Percentiles rank a stretch among this genome's conserved stretches.
phyloP scores from a whole-genome alignment of 2,329 filamentous ascomycete genomes.

The Cadophora luteo-olivacea region DNA sequence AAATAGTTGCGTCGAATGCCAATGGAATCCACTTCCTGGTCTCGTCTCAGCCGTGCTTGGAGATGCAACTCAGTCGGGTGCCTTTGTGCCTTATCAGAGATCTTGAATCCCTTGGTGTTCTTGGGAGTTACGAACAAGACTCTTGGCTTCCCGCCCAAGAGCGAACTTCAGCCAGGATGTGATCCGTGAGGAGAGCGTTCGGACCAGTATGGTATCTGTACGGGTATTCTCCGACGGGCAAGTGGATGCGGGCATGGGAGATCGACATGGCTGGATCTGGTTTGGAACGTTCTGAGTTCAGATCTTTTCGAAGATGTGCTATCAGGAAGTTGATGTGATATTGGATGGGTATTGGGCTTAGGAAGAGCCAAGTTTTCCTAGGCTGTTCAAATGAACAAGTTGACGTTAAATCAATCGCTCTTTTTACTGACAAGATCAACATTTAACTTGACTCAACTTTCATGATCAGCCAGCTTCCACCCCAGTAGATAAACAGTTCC shows the following conservation, averaged over 20 bases:
- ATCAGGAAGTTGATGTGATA: not conserved
- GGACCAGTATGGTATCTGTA: not conserved
- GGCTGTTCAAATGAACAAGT: too few relatives aligned
- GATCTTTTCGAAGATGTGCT: not conserved
- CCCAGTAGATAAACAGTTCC: too few relatives aligned
- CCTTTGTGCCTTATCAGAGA: too few relatives aligned
- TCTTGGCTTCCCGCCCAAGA: not conserved
- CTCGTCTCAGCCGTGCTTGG: slow-evolving; percentile 2
- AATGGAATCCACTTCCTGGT: not conserved
- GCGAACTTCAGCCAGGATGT: not conserved
- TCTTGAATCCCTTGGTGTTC: not conserved
- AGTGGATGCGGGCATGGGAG: not conserved
- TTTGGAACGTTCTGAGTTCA: not conserved
- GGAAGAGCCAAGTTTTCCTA: too few relatives aligned
- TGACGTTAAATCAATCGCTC: too few relatives aligned
- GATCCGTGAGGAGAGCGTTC: not conserved
- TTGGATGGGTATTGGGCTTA: too few relatives aligned
- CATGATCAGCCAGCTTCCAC: too few relatives aligned
- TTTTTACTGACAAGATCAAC: too few relatives aligned
- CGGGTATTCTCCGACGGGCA: slow-evolving; percentile 9
- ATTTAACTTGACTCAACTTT: too few relatives aligned
- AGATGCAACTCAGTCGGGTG: too few relatives aligned
- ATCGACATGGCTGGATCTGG: not conserved
- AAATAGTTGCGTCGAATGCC: not conserved
- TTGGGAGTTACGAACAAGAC: not conserved